Percentiles rank a stretch among this genome's conserved stretches.
These are phyloP conservation scores for Salix exigua DNA, from an alignment of 345 rosid species.

Conservation along the genomic window DNA sequence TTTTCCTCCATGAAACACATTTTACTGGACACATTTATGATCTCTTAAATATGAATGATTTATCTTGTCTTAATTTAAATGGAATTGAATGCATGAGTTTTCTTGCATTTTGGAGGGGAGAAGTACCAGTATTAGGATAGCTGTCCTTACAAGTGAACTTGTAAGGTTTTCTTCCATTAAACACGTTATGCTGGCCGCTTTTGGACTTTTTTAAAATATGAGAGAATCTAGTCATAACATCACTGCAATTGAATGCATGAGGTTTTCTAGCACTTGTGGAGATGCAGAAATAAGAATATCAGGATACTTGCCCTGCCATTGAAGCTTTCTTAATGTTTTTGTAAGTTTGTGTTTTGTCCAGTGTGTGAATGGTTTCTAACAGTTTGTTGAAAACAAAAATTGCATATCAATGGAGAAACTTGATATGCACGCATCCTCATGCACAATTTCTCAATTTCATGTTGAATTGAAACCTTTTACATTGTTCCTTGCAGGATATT, in stretches of 20 bases:
- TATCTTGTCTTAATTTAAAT: neutral
- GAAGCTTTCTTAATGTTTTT: neutral
- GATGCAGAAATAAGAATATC: neutral
- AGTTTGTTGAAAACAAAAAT: neutral
- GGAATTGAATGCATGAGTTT: neutral
- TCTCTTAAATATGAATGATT: neutral
- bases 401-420: neutral
- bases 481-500: constrained; percentile 53
- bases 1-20: neutral
- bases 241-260: neutral
- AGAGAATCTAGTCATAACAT: neutral
- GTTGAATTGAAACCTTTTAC: neutral
- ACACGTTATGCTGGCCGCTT: neutral
- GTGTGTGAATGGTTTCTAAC: neutral
- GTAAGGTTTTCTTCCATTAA: neutral
- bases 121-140: neutral
- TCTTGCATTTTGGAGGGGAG: neutral
- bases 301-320: neutral
- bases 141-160: neutral
- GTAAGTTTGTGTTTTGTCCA: neutral
- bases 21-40: neutral
- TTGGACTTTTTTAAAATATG: neutral
- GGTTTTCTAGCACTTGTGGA: neutral
- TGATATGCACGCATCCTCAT: neutral
- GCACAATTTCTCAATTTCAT: neutral